Conservation (phyloP, 805 yeast species). For the Lipomyces spencermartinsiae region DNA sequence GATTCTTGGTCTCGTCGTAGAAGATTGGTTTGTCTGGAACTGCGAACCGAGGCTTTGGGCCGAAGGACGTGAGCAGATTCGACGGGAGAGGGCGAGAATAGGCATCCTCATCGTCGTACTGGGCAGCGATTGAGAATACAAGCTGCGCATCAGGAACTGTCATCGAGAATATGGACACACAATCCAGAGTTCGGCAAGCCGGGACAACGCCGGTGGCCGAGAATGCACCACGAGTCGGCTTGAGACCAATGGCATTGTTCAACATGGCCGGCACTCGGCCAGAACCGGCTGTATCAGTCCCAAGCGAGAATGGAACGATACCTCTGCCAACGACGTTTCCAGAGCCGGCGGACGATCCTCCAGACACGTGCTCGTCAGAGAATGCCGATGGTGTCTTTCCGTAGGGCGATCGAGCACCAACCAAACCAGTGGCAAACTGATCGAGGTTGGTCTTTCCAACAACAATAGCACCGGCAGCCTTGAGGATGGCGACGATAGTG, state of each 20-base stretch:
- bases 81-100: slow-evolving; percentile 79
- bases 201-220: slow-evolving; percentile 95
- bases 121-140: slow-evolving; percentile 71
- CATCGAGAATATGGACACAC: slow-evolving; percentile 84
- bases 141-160: slow-evolving; percentile 83
- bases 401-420: slow-evolving; percentile 93
- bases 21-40: slow-evolving; percentile 77
- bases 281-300: slow-evolving; percentile 98
- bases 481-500: slow-evolving; percentile 71
- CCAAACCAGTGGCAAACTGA: slow-evolving; percentile 97
- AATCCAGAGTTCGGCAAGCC: slow-evolving; percentile 93
- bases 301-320: slow-evolving; percentile 83
- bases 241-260: slow-evolving; percentile 88
- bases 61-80: slow-evolving; percentile 66
- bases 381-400: slow-evolving; percentile 87
- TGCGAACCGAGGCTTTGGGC: slow-evolving; percentile 68
- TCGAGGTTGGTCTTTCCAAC: slow-evolving; percentile 95
- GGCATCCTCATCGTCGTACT: slow-evolving; percentile 75
- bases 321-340: slow-evolving; percentile 91
- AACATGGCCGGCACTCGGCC: slow-evolving; percentile 97
- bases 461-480: slow-evolving; percentile 89
- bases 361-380: slow-evolving; percentile 77
- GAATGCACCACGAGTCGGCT: slow-evolving; percentile 89
- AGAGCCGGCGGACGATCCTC: slow-evolving; percentile 97
- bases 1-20: slow-evolving; percentile 83